Base-by-base conservation (phyloP, 768 basidiomycete species). In the Neoboletus subvelutipes region DNA sequence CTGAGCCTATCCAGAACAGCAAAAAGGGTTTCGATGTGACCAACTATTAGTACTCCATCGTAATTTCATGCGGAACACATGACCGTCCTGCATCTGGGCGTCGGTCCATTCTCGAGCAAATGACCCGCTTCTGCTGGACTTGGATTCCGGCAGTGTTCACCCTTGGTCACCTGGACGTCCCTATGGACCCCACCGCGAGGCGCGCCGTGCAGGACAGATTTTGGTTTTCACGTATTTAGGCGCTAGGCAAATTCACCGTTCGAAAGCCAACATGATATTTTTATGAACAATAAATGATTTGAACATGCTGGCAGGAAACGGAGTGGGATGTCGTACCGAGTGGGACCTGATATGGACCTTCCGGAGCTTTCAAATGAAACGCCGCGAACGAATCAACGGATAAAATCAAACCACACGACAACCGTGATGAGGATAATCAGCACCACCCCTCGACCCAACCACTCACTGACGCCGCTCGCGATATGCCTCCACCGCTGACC, bases 401-500 rank as follows among this genome's bases (percentile, higher is more conserved):
- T 61, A 62, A 60, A 61, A 48, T 28, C 55, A 50, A 26, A n/a
- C 43, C 60, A 37, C 53, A n/a, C 52, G 59, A 52, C 50, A 29
- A 15, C 22, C 33, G 56, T 11, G 55, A 41, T 57, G 55, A 34
- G 45, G 54, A 41, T 36, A 31, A 28, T 45, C 58, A 22, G 4
- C 10, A n/a, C 43, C 33, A 26, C n/a, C 52, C 52, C 34, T 36
- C 41, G 33, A 47, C 52, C 47, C 29, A 39, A 5, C 17, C 13
- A 7, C 11, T 22, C 29, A 10, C 26, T 4, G 42, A 28, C 15
- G 22, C 9, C 13, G 31, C 20, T 17, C 47, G 46, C 13, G 31
- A 22, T 17, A 61, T 64, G 63, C 59, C 66, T 0, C 52, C 1
- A 11, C 62, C 41, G 22, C n/a, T 64, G 26, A 65, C 45, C 11